phyloP scores from a whole-genome alignment of 352 stramenopile genomes.

The Lagenidium sp. region DNA sequence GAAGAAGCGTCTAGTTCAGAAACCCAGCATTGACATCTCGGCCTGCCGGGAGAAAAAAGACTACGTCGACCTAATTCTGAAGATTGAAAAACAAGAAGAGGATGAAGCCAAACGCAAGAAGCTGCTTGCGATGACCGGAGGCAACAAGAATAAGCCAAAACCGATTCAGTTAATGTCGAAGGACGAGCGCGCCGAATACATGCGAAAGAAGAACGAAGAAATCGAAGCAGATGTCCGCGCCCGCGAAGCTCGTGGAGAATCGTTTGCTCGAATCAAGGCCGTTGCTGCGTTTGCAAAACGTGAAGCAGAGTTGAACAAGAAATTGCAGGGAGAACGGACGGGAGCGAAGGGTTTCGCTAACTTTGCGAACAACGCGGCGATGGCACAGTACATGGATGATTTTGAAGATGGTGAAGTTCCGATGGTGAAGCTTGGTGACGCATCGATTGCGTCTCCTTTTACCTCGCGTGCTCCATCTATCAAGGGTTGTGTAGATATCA shows the following conservation, averaged over 20 bases:
- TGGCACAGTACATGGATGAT: slow-evolving; percentile 88
- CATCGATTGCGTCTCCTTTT: slow-evolving; percentile 98
- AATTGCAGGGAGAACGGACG: slow-evolving; percentile 54
- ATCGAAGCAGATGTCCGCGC: slow-evolving; percentile 73
- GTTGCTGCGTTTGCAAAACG: slow-evolving; percentile 81
- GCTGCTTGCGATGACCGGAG: slow-evolving; percentile 25
- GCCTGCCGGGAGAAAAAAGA: slow-evolving; percentile 76
- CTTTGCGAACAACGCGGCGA: slow-evolving; percentile 82
- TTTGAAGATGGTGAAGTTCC: slow-evolving; percentile 89
- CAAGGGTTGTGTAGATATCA: slow-evolving; percentile 92
- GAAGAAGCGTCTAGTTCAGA: slow-evolving; percentile 68
- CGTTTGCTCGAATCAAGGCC: slow-evolving; percentile 80
- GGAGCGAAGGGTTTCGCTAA: slow-evolving; percentile 78
- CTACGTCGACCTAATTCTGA: slow-evolving; percentile 69
- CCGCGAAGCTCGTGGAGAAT: slow-evolving; percentile 73
- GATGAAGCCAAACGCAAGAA: slow-evolving; percentile 45
- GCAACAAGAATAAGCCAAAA: slow-evolving; percentile 34
- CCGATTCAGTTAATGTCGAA: slow-evolving; percentile 57
- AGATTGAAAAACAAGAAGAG: slow-evolving; percentile 41
- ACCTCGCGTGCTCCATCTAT: slow-evolving; percentile 93
- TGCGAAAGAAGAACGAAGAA: slow-evolving; percentile 71
- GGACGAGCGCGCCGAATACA: slow-evolving; percentile 80
- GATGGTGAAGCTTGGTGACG: slow-evolving; percentile 98
- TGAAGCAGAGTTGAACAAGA: slow-evolving; percentile 62
- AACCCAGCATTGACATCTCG: slow-evolving; percentile 53